Evolutionary conservation across 2,329 filamentous ascomycete genomes (phyloP).

Genomic region (Penicillium sp.): DNA sequence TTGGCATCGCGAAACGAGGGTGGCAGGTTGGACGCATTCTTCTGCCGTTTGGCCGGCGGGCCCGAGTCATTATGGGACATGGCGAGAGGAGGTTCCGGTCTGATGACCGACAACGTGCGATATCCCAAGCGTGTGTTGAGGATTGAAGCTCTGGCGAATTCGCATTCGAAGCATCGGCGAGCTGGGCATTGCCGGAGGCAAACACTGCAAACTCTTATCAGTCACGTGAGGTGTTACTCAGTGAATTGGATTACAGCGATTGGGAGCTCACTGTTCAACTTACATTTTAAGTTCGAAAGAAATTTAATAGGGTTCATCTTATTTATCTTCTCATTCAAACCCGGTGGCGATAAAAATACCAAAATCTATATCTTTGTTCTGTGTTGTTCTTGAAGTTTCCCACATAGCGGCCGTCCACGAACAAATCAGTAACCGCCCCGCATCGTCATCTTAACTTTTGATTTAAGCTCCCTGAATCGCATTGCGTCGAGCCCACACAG

Average conservation of each 20-base stretch:
- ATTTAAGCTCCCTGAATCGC: constrained; percentile 30
- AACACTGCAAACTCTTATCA: constrained; percentile 36
- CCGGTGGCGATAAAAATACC: too few species aligned
- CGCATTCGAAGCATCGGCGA: constrained; percentile 6
- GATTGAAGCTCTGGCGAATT: neutral
- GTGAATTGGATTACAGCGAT: neutral
- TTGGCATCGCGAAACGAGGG: constrained; percentile 55
- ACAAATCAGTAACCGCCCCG: constrained; percentile 32
- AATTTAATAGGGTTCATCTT: too few species aligned
- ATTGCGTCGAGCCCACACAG: constrained; percentile 11
- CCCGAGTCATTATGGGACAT: constrained; percentile 42
- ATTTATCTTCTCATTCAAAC: too few species aligned
- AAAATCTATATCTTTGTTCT: too few species aligned
- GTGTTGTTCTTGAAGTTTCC: neutral
- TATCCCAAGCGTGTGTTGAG: neutral
- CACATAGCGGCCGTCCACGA: constrained; percentile 14
- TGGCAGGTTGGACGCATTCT: constrained; percentile 37
- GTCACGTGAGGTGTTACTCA: constrained; percentile 26
- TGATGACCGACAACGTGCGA: neutral
- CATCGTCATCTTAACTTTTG: constrained; percentile 38
- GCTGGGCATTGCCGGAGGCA: constrained; percentile 19
- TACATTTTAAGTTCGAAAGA: neutral
- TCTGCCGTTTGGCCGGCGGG: constrained; percentile 45
- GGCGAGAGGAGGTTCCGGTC: constrained; percentile 2
- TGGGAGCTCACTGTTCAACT: too few species aligned